Conservation (phyloP, 495 filamentous ascomycete genomes). For the Penicillium samsonianum region DNA sequence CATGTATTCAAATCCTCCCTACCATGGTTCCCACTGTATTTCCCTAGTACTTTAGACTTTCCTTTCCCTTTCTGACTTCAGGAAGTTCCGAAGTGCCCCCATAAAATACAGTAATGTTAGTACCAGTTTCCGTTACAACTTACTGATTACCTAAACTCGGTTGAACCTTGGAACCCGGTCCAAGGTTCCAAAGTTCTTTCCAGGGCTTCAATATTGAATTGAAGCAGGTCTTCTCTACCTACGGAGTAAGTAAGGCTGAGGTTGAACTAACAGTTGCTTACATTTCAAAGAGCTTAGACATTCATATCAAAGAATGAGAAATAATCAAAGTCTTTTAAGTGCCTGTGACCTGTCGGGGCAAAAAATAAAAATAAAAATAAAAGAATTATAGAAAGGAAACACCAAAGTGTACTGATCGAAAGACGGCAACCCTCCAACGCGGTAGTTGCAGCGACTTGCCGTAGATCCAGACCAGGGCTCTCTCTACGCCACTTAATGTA, state of each 20-base stretch:
- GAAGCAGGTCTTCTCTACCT: too few relatives aligned
- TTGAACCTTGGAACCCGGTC: neutral
- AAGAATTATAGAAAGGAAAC: neutral
- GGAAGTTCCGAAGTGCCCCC: slow-evolving; percentile 25
- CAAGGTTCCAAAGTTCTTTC: too few relatives aligned
- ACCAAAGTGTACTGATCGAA: slow-evolving; percentile 2
- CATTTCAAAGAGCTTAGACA: neutral
- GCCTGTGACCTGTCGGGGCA: slow-evolving; percentile 17
- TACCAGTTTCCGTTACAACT: slow-evolving; percentile 31
- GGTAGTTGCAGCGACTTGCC: slow-evolving; percentile 10
- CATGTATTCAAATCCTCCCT: neutral
- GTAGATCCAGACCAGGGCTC: slow-evolving; percentile 12
- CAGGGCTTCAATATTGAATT: too few relatives aligned
- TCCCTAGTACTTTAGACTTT: slow-evolving; percentile 6
- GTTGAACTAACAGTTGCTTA: neutral
- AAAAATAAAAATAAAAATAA: slow-evolving; percentile 3
- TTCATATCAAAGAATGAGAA: neutral
- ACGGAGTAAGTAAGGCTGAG: too few relatives aligned
- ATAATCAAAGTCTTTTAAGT: neutral
- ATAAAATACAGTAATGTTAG: slow-evolving; percentile 18
- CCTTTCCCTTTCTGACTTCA: slow-evolving; percentile 22
- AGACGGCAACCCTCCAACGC: neutral
- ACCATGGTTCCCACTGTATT: slow-evolving; percentile 11
- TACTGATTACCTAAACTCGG: slow-evolving; percentile 5
- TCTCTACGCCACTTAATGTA: slow-evolving; percentile 16